These are phyloP conservation scores for Metschnikowia similis DNA, from an alignment of 805 yeast species.

Conservation along the genomic window DNA sequence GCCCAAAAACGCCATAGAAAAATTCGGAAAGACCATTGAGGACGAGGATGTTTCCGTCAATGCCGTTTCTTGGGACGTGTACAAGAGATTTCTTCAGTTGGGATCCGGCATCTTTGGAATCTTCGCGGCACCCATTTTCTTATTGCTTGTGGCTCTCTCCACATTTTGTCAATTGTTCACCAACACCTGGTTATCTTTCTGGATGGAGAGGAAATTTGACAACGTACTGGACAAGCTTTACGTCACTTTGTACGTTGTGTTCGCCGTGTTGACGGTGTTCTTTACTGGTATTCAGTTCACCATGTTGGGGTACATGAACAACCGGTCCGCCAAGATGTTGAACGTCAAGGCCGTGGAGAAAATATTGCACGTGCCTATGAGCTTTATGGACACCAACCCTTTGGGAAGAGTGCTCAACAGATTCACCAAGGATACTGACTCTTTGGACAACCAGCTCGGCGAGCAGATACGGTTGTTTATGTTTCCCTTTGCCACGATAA, in stretches of 20 bases:
- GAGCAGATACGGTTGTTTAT: constrained; percentile 39
- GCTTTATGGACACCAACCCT: constrained; percentile 41
- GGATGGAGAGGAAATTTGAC: constrained; percentile 34
- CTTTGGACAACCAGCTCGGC: constrained; percentile 43
- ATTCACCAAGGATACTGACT: constrained; percentile 43
- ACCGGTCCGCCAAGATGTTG: constrained; percentile 31
- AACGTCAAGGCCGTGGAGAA: constrained; percentile 36
- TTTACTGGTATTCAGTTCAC: constrained; percentile 38
- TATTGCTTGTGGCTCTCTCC: constrained; percentile 29
- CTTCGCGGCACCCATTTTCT: constrained; percentile 30
- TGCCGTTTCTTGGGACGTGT: constrained; percentile 38
- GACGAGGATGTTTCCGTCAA: constrained; percentile 38
- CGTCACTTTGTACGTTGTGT: constrained; percentile 31
- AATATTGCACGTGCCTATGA: constrained; percentile 41
- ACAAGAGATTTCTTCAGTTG: constrained; percentile 32
- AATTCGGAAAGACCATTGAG: constrained; percentile 26
- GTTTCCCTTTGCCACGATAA: constrained; percentile 37
- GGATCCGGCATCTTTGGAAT: constrained; percentile 38
- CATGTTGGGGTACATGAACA: constrained; percentile 41
- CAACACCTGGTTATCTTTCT: constrained; percentile 43
- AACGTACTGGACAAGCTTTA: constrained; percentile 28
- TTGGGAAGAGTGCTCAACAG: constrained; percentile 42
- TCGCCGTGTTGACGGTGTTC: constrained; percentile 35
- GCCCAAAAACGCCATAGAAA: neutral
- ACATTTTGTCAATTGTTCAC: constrained; percentile 41